Conservation (phyloP, 228 moss, liverwort and hornwort species). For the Sphagnum magellanicum region DNA sequence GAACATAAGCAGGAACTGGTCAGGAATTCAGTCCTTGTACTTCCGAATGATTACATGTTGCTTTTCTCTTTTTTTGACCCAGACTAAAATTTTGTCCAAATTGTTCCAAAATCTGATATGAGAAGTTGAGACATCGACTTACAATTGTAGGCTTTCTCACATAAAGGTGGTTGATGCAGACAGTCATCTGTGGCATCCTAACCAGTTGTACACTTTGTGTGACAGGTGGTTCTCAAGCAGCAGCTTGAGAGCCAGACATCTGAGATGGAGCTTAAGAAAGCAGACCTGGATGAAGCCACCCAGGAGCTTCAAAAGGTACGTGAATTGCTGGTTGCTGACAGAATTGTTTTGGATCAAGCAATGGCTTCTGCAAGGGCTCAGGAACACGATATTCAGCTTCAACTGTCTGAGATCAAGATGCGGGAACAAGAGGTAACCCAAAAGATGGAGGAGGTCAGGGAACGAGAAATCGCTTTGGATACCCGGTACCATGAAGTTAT, state of each 20-base stretch:
- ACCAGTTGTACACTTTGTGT: neutral
- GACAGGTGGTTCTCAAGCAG: conserved; percentile 51
- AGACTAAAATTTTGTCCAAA: neutral
- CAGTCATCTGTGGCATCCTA: neutral
- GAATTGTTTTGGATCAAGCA: conserved; percentile 34
- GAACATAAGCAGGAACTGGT: conserved; percentile 85
- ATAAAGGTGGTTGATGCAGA: neutral
- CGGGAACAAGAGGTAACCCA: conserved; percentile 45
- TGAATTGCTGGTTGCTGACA: conserved; percentile 38
- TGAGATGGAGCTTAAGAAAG: conserved; percentile 46
- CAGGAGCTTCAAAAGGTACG: conserved; percentile 43
- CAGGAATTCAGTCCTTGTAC: conserved; percentile 30
- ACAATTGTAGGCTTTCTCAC: neutral
- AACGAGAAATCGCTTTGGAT: conserved; percentile 58
- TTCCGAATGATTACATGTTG: too few relatives aligned
- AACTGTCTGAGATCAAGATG: conserved; percentile 35
- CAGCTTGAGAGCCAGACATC: conserved; percentile 44
- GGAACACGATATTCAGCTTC: conserved; percentile 37
- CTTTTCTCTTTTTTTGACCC: neutral
- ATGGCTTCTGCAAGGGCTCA: conserved; percentile 41
- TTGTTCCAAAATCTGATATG: neutral
- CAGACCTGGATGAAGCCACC: conserved; percentile 40
- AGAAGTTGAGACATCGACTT: neutral
- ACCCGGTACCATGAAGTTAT: conserved; percentile 52
- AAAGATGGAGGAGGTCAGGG: conserved; percentile 40